Evolutionary conservation across 2,329 filamentous ascomycete species (phyloP).

Genomic region (Hypoxylon sp.): DNA sequence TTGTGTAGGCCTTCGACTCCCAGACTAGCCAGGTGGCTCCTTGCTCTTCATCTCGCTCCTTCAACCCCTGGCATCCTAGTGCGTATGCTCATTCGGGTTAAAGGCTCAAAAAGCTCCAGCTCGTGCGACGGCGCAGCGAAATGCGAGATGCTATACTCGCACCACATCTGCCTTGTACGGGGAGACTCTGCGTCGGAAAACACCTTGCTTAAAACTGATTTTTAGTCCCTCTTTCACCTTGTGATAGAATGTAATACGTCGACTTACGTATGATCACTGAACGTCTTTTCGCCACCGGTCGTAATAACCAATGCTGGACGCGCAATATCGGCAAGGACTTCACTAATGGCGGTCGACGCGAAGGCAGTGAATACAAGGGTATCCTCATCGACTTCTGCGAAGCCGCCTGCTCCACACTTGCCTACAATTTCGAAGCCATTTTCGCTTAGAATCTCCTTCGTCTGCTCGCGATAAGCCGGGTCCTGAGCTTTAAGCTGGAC

Average conservation of each 20-base stretch:
- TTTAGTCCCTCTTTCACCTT: conserved; percentile 13
- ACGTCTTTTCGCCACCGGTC: neutral
- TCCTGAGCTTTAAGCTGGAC: conserved; percentile 48
- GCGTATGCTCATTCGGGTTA: conserved; percentile 24
- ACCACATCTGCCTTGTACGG: conserved; percentile 46
- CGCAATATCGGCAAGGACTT: conserved; percentile 57
- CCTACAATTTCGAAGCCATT: conserved; percentile 48
- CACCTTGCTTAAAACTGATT: conserved; percentile 31
- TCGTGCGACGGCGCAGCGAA: conserved; percentile 13
- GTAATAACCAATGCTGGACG: conserved; percentile 48
- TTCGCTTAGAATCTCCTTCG: conserved; percentile 41
- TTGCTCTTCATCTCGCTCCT: conserved; percentile 15
- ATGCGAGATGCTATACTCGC: conserved; percentile 36
- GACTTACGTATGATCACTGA: conserved; percentile 20
- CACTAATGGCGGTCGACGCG: conserved; percentile 53
- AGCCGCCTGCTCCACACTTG: conserved; percentile 51
- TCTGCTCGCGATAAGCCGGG: conserved; percentile 41
- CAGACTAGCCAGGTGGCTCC: conserved; percentile 11
- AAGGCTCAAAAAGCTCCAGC: conserved; percentile 15
- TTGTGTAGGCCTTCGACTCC: conserved; percentile 6
- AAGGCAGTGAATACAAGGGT: conserved; percentile 55
- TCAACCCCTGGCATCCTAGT: conserved; percentile 20
- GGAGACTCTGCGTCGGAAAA: conserved; percentile 43
- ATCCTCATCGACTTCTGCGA: conserved; percentile 55
- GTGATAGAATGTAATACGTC: conserved; percentile 29